Evolutionary conservation across 1,284 basidiomycete genomes (phyloP).

Genomic region (Puccinia novopanici): DNA sequence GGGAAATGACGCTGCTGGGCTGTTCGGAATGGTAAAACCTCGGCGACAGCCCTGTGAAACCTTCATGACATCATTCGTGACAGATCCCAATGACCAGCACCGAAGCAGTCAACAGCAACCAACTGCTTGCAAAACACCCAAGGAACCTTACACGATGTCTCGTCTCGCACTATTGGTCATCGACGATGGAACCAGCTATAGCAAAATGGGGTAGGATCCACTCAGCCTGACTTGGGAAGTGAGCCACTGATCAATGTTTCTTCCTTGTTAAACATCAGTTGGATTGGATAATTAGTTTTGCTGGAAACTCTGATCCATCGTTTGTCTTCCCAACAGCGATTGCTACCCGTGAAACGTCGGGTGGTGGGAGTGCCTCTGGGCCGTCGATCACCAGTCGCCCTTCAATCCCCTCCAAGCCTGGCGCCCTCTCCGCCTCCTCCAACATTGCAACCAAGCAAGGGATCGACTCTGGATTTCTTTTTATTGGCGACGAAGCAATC

Average conservation of each 20-base stretch:
- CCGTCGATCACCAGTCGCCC: constrained; percentile 62
- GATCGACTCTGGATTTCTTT: constrained; percentile 97
- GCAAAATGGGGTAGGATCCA: too few species aligned
- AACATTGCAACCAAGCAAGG: constrained; percentile 94
- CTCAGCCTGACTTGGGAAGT: too few species aligned
- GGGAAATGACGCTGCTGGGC: too few species aligned
- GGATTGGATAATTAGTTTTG: constrained; percentile 68
- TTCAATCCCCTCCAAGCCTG: constrained; percentile 76
- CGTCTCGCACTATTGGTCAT: too few species aligned
- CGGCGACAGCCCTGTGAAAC: too few species aligned
- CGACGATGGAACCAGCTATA: too few species aligned
- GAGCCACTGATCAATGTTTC: neutral
- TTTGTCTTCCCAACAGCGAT: constrained; percentile 64
- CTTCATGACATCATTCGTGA: too few species aligned
- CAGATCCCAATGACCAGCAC: too few species aligned
- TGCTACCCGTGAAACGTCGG: constrained; percentile 56
- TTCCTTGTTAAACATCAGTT: neutral
- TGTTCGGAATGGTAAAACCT: too few species aligned
- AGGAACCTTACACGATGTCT: too few species aligned
- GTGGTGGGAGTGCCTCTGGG: constrained; percentile 51
- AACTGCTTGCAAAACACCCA: too few species aligned
- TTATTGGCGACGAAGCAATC: constrained; percentile 96
- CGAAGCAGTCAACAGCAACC: too few species aligned
- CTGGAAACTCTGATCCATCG: constrained; percentile 97
- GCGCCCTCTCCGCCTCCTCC: constrained; percentile 61